Base-by-base conservation (phyloP, 768 basidiomycete genomes). In the Roridomyces roridus region DNA sequence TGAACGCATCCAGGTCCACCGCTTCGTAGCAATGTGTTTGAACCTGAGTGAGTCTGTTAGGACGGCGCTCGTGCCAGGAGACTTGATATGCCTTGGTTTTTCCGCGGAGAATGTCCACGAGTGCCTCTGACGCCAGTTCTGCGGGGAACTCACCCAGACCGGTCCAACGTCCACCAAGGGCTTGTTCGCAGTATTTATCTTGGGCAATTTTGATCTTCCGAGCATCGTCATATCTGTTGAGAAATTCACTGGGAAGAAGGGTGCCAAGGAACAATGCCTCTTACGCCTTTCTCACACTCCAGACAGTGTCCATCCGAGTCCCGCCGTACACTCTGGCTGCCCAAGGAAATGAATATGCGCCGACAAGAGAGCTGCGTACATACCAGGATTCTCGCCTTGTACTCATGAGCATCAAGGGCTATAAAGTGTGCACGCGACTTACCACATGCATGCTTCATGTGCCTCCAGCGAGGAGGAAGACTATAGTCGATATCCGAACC, bases 101-200 rank as follows among this genome's bases (percentile, higher is more conserved):
- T 11, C 91, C 91, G 51, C 91, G 75, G 12, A 92, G 74, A n/a
- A 91, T 85, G 65, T 92, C 89, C 3, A 89, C 86, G 25, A 91
- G 73, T 1, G 87, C 84, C 65, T 91, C 89, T 85, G 86, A 87
- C 62, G 90, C 83, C 21, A 92, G 74, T 43, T 86, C 80, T 51
- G 87, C 79, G 0, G 90, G 89, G 70, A 87, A 89, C 5, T 73
- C 79, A 35, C 76, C 81, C 31, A 86, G 70, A 15, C 72, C 75
- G 5, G 70, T 61, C 83, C 82, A 84, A 36, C 81, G 60, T 0
- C 83, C 82, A 0, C 70, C 59, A 5, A 77, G 57, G 2, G 81
- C 87, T 55, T 81, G 79, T 5, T 65, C 67, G 63, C 88, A 91
- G 64, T 80, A 90, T 12, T 70, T 74, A 67, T 92, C 88, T 67